Base-by-base conservation (phyloP, 1,139 yeast species). In the Meyerozyma sp. region DNA sequence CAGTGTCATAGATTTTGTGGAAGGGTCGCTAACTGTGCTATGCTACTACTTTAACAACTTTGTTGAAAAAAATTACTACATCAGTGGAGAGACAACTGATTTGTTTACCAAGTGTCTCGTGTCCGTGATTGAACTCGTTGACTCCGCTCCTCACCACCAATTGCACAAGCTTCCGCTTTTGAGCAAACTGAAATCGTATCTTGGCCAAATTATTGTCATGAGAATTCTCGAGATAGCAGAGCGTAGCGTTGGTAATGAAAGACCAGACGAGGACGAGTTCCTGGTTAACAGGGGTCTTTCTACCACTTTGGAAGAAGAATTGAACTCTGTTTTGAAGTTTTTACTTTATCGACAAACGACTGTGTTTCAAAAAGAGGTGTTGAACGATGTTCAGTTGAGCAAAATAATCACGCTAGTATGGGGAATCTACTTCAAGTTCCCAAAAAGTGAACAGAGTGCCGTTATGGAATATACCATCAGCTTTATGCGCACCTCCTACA, bases 331-430 rank as follows among this genome's bases (percentile, higher is more conserved):
- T 1, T 55, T 67, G 23, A 72, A 64, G 43, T 55, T 54, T 39
- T 42, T 74, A 42, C 63, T 78, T 32, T 77, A 75, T 46, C 63
- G 76, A 32, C 82, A 77, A 49, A 63, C 68, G 16, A 57, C 66
- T 1, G 55, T 75, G 10, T 65, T 77, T 44, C 59, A 62, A 11
- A 55, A 52, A 6, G 70, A 63, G 2, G 57, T 65, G 1, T 50
- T 75, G 25, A 57, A 59, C 32, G 58, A 58, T 43, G 62, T 61
- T 30, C 63, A 61, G 30, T 47, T 72, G 10, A 59, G 68, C 1
- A 60, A 62, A 30, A 46, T 74, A 4, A 50, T 75, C 6, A 57
- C 58, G 7, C 47, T 70, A 4, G 39, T 71, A 1, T 44, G 71
- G 40, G 76, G 74, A 0, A 47, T 47, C 11, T 61, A 61, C 29